Conservation (phyloP, 345 rosid genomes). For the Eutrema heterophyllum region DNA sequence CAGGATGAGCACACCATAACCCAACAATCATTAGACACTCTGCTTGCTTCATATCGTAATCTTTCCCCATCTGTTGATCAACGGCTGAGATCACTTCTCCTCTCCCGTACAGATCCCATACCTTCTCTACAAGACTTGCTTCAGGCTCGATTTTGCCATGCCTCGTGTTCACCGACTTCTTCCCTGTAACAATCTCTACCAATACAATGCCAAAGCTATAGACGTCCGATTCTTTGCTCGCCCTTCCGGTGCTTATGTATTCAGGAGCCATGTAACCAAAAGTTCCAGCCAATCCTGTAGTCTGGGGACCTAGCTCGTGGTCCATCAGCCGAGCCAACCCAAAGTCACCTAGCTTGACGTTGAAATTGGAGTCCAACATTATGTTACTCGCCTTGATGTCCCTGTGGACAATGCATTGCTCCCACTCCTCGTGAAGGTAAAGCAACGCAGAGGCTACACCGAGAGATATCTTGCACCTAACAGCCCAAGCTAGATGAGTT, state of each 20-base stretch:
- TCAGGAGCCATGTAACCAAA: constrained; percentile 46
- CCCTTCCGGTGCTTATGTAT: constrained; percentile 36
- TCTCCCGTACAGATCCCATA: constrained; percentile 19
- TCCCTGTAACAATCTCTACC: constrained; percentile 31
- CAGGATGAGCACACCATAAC: constrained; percentile 56
- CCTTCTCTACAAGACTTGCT: not conserved
- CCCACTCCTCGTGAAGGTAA: not conserved
- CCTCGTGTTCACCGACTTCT: constrained; percentile 24
- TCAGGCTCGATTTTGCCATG: constrained; percentile 38
- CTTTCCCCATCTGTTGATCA: constrained; percentile 26
- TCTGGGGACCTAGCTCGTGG: constrained; percentile 33
- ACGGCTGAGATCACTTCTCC: constrained; percentile 17
- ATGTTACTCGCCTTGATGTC: constrained; percentile 34
- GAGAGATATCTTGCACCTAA: not conserved
- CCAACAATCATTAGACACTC: constrained; percentile 41
- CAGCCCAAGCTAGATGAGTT: not conserved
- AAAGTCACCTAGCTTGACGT: constrained; percentile 51
- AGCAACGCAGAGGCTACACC: not conserved
- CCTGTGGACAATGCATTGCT: not conserved
- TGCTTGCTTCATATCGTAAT: constrained; percentile 32
- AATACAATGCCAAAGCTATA: constrained; percentile 39
- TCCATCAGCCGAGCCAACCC: constrained; percentile 47
- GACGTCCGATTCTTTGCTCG: constrained; percentile 37
- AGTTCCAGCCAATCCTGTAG: constrained; percentile 43
- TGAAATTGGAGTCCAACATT: constrained; percentile 45